Evolutionary conservation across 2,329 filamentous ascomycete genomes (phyloP).

Genomic region (Gyromitra esculenta): DNA sequence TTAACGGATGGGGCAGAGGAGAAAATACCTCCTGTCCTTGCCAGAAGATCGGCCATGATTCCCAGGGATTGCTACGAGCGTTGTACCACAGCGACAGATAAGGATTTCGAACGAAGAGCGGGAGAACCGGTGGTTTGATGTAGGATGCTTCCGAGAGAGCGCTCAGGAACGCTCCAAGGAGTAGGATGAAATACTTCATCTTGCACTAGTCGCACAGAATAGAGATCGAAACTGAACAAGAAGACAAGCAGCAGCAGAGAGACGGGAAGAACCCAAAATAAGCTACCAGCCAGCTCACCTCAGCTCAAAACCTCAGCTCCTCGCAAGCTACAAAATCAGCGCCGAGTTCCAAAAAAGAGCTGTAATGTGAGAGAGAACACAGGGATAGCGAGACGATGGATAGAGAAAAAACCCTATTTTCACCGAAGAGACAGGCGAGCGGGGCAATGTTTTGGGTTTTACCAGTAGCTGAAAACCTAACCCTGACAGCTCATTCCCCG

Average conservation of each 20-base stretch:
- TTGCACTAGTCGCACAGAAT: not conserved
- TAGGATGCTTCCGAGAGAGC: constrained; percentile 50
- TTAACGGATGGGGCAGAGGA: constrained; percentile 58
- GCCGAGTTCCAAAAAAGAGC: not conserved
- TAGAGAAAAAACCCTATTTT: not conserved
- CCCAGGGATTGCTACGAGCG: constrained; percentile 79
- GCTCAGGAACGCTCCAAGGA: constrained; percentile 26
- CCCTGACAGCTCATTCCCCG: constrained; percentile 8
- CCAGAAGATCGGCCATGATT: constrained; percentile 87
- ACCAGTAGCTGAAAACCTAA: not conserved
- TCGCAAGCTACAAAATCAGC: not conserved
- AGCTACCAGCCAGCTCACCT: not conserved
- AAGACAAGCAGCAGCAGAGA: not conserved
- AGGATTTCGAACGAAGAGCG: constrained; percentile 69
- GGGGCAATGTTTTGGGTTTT: not conserved
- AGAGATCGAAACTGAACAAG: not conserved
- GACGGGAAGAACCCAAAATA: not conserved
- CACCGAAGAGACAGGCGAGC: not conserved
- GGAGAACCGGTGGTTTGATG: constrained; percentile 68
- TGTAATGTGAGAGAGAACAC: not conserved
- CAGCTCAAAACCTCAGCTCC: not conserved
- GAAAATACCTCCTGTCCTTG: constrained; percentile 71
- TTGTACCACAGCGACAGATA: constrained; percentile 71
- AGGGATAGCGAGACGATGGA: not conserved
- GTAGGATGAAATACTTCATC: constrained; percentile 31